phyloP scores from a whole-genome alignment of 257 asterid genomes.

The Ophiorrhiza pumila region DNA sequence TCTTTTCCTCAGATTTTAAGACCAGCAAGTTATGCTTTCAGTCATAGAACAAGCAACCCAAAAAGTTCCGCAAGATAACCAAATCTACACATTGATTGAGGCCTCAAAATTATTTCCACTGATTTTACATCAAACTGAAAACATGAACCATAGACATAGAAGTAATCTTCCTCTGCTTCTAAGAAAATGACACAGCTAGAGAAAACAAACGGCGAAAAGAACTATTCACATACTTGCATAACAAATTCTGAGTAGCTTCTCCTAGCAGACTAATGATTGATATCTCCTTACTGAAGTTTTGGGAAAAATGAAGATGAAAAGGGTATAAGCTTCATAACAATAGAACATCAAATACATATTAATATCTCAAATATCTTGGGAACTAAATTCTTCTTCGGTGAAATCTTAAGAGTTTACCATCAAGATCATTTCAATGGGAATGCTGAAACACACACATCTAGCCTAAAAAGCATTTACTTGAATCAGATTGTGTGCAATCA shows the following conservation, averaged over 20 bases:
- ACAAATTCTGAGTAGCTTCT: not conserved
- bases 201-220: not conserved
- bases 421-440: not conserved
- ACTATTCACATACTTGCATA: not conserved
- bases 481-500: not conserved
- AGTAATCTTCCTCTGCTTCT: not conserved
- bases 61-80: not conserved
- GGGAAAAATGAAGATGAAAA: not conserved
- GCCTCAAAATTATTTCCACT: not conserved
- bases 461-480: not conserved
- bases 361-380: not conserved
- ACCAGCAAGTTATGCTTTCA: not conserved
- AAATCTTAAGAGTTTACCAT: not conserved
- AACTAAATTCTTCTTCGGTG: not conserved
- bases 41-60: not conserved
- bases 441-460: slow-evolving; percentile 1
- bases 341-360: not conserved
- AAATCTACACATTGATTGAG: not conserved
- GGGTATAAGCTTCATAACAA: not conserved
- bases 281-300: not conserved
- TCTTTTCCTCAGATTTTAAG: not conserved
- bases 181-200: not conserved
- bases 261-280: not conserved
- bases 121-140: not conserved
- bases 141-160: not conserved